Conservation (phyloP, 129 eudicot genomes). For the Silybum marianum region DNA sequence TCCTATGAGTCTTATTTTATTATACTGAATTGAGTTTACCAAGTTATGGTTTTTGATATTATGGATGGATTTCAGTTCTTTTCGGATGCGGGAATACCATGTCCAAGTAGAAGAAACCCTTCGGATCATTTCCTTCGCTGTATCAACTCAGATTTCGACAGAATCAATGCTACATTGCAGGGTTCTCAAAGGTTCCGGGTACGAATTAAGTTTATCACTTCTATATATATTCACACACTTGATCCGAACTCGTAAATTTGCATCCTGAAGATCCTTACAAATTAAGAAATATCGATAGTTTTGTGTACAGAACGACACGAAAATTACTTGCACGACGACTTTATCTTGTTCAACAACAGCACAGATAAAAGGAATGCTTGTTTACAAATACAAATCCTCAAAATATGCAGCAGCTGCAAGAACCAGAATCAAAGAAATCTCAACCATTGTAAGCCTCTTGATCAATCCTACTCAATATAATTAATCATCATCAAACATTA, state of each 20-base stretch:
- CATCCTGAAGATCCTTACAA: background rate
- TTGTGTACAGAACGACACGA: slow-evolving; percentile 36
- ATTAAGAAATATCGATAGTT: background rate
- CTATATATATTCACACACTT: background rate
- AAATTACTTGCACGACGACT: slow-evolving; percentile 30
- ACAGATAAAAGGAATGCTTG: slow-evolving; percentile 60
- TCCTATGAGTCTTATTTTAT: too few species aligned
- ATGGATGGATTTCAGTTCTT: slow-evolving; percentile 39
- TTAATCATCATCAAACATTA: background rate
- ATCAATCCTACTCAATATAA: background rate
- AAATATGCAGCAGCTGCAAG: slow-evolving; percentile 48
- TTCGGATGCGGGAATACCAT: slow-evolving; percentile 51
- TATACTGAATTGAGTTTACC: background rate
- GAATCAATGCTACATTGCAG: slow-evolving; percentile 63
- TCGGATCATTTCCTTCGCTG: slow-evolving; percentile 92
- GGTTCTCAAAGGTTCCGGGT: slow-evolving; percentile 66
- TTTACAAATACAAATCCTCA: slow-evolving; percentile 55
- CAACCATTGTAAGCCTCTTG: slow-evolving; percentile 46
- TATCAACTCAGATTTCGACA: slow-evolving; percentile 83
- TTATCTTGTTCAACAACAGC: slow-evolving; percentile 46
- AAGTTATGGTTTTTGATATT: background rate
- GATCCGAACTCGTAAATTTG: background rate
- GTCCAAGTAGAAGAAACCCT: slow-evolving; percentile 88
- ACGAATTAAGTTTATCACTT: background rate
- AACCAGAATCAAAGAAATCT: slow-evolving; percentile 48